phyloP scores from a whole-genome alignment of 202 grass and related monocot genomes.

The Cymbopogon flexuosus region DNA sequence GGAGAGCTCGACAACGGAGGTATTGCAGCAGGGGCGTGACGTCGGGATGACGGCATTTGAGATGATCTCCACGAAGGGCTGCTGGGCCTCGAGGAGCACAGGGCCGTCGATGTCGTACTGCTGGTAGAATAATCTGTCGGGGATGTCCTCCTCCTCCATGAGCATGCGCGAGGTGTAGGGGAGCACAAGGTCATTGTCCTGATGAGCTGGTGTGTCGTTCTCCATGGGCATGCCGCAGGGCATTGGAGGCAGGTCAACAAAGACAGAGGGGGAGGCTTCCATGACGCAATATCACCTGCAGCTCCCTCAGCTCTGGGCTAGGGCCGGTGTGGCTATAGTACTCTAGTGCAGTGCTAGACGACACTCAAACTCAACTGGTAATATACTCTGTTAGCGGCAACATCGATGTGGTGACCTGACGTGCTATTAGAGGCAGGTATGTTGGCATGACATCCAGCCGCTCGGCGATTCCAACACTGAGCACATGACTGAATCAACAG shows the following conservation, averaged over 20 bases:
- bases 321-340: too few species aligned
- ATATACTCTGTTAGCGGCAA: neutral
- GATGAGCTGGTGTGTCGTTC: neutral
- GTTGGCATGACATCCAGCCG: slow-evolving; percentile 22
- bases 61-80: slow-evolving; percentile 36
- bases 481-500: too few species aligned
- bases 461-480: slow-evolving; percentile 4
- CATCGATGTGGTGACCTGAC: neutral
- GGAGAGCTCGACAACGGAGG: neutral
- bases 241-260: slow-evolving; percentile 34
- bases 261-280: slow-evolving; percentile 24
- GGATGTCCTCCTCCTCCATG: slow-evolving; percentile 63
- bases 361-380: neutral
- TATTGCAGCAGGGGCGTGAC: neutral
- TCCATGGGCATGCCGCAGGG: neutral
- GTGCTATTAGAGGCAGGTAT: neutral
- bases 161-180: slow-evolving; percentile 60
- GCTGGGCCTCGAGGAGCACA: slow-evolving; percentile 26
- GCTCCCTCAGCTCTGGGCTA: neutral
- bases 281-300: neutral
- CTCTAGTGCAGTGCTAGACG: neutral
- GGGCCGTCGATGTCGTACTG: slow-evolving; percentile 1
- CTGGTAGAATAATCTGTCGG: slow-evolving; percentile 30
- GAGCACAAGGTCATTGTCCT: slow-evolving; percentile 44
- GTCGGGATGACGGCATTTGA: neutral